phyloP scores from a whole-genome alignment of 2,329 filamentous ascomycete genomes.

The Diaporthe citrichinensis region DNA sequence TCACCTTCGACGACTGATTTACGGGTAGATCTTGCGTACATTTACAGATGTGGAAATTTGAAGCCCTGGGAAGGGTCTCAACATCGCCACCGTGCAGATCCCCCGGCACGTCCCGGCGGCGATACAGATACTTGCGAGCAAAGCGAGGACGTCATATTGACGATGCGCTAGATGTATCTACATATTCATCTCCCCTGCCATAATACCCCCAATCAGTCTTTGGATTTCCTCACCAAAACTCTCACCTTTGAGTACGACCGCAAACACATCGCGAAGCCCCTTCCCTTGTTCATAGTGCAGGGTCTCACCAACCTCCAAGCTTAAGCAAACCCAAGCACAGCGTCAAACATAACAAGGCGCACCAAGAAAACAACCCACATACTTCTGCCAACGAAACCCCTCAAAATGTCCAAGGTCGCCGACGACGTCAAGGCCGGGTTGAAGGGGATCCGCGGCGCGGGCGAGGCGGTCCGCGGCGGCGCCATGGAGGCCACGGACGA shows the following conservation, averaged over 20 bases:
- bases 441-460: conserved; percentile 51
- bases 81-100: conserved; percentile 29
- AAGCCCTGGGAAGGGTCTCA: neutral
- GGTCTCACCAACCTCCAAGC: neutral
- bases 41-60: neutral
- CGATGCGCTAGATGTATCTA: neutral
- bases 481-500: conserved; percentile 49
- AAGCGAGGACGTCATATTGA: conserved; percentile 30
- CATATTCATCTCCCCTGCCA: neutral
- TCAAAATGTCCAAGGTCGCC: conserved; percentile 49
- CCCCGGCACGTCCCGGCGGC: neutral
- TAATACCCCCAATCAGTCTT: neutral
- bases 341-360: no score
- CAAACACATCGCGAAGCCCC: neutral
- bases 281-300: no score
- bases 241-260: neutral
- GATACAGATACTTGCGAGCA: neutral
- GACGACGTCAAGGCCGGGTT: conserved; percentile 51
- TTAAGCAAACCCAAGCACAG: neutral
- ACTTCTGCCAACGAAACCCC: no score
- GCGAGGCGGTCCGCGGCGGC: conserved; percentile 50
- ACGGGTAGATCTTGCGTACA: no score
- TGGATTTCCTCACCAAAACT: neutral
- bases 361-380: neutral
- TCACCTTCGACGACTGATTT: neutral